Conservation (phyloP, 2,329 filamentous ascomycete species). For the Aureobasidium uvarum region DNA sequence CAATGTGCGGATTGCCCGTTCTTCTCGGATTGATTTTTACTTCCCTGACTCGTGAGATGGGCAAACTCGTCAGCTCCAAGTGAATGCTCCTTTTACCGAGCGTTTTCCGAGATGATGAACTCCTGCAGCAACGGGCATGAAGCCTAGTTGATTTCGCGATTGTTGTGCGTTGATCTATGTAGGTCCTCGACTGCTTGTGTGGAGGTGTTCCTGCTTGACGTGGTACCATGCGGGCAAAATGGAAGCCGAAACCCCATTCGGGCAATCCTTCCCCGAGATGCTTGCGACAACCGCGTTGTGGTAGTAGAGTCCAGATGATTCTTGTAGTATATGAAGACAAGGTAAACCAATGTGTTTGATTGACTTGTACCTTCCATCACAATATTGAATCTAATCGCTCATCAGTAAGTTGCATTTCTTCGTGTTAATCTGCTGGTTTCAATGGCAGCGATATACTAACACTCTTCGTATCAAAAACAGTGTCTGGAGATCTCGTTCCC, state of each 20-base stretch:
- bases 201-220: not conserved
- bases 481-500: conserved; percentile 27
- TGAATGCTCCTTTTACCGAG: too few relatives aligned
- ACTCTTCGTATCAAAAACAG: not conserved
- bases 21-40: too few relatives aligned
- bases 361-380: not conserved
- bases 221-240: conserved; percentile 28
- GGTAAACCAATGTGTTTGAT: not conserved
- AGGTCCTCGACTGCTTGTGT: too few relatives aligned
- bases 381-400: too few relatives aligned
- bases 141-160: too few relatives aligned
- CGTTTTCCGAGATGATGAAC: too few relatives aligned
- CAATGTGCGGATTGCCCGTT: too few relatives aligned
- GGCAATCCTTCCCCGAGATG: conserved; percentile 1
- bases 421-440: not conserved
- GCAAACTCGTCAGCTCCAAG: too few relatives aligned
- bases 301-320: not conserved
- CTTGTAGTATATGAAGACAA: not conserved
- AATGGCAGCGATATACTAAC: not conserved
- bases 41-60: too few relatives aligned
- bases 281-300: not conserved
- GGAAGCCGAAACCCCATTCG: conserved; percentile 32
- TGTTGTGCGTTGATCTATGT: too few relatives aligned
- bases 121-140: too few relatives aligned
- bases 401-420: conserved; percentile 3